phyloP scores from a whole-genome alignment of 1,284 basidiomycete genomes.

The Sporisorium scitamineum region DNA sequence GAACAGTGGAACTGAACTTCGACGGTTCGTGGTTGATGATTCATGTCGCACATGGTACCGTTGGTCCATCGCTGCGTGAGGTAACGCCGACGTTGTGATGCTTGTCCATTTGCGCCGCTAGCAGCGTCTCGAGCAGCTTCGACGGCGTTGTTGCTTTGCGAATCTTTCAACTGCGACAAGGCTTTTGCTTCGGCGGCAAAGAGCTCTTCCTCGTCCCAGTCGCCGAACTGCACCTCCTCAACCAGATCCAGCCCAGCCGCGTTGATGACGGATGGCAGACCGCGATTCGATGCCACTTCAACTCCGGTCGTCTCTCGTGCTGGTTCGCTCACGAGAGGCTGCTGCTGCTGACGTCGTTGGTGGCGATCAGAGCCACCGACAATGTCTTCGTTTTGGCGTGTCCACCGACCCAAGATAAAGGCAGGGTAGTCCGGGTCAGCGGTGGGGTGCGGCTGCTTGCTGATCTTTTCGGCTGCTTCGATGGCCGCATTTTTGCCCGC shows the following conservation, averaged over 20 bases:
- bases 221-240: slow-evolving; percentile 60
- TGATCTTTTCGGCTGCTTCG: slow-evolving; percentile 37
- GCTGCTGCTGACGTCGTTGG: slow-evolving; percentile 22
- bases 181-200: slow-evolving; percentile 43
- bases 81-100: slow-evolving; percentile 46
- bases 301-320: slow-evolving; percentile 3
- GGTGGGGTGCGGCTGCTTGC: slow-evolving; percentile 19
- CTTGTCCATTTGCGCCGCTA: not conserved
- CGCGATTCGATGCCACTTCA: slow-evolving; percentile 9
- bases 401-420: slow-evolving; percentile 49
- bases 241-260: slow-evolving; percentile 55
- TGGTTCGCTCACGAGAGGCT: slow-evolving; percentile 5
- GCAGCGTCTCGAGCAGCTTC: not conserved
- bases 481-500: slow-evolving; percentile 37
- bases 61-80: slow-evolving; percentile 60
- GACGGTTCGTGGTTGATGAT: slow-evolving; percentile 52
- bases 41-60: slow-evolving; percentile 62
- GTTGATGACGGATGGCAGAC: slow-evolving; percentile 15
- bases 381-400: slow-evolving; percentile 38
- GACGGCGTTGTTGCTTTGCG: slow-evolving; percentile 1
- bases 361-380: slow-evolving; percentile 34
- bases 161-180: slow-evolving; percentile 10
- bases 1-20: slow-evolving; percentile 64
- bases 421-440: slow-evolving; percentile 45
- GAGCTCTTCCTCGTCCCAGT: slow-evolving; percentile 53